Evolutionary conservation across 2,329 filamentous ascomycete species (phyloP), one percentile per base, ranked within the genome.

Genomic region (Aplosporella prunicola): DNA sequence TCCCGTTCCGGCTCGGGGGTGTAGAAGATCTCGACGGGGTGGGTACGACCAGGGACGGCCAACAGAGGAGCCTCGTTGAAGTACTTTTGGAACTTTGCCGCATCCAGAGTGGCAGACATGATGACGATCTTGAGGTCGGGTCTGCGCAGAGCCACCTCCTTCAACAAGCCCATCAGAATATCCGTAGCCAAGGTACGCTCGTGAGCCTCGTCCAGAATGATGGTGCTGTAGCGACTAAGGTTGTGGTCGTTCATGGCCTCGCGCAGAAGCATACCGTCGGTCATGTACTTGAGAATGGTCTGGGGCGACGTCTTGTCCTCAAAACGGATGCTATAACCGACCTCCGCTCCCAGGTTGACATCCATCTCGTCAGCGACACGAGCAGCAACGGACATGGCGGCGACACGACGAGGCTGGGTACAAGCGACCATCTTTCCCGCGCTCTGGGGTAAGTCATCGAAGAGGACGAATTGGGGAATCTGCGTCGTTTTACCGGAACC

Each of bases 251-350:
- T 73, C 35, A 98, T 71, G 56, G 95, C 87, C 64, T 98, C 91
- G 66, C 91, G 76, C 63, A 95, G 80, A 57, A 98, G 74, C 84
- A 96, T 96, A 61, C 91, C 91, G 52, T 98, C 91, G 11, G 91
- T 98, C 89, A 98, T 95, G 66, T 98, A 98, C 66, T 98, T 98
- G 67, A 98, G 94, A 54, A 80, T 85, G 1, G 91, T 98, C 13
- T 80, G 73, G 2, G 85, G 78, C 46, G 80, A 84, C 0, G 89
- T 95, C 56, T 80, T 83, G 62, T 98, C 91, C 55, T 98, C 91
- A 56, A 98, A 98, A 57, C 91, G 85, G 55, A 98, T 94, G 6
- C 84, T 94, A 58, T 98, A 98, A 38, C 91, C 91, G 45, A 98
- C 89, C 57, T 95, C 88, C 39, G 88, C 78, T 22, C 91, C 91